These are phyloP conservation scores for Rhizomucor pusillus DNA, from an alignment of 371 early-diverging fungal genomes.

Conservation along the genomic window DNA sequence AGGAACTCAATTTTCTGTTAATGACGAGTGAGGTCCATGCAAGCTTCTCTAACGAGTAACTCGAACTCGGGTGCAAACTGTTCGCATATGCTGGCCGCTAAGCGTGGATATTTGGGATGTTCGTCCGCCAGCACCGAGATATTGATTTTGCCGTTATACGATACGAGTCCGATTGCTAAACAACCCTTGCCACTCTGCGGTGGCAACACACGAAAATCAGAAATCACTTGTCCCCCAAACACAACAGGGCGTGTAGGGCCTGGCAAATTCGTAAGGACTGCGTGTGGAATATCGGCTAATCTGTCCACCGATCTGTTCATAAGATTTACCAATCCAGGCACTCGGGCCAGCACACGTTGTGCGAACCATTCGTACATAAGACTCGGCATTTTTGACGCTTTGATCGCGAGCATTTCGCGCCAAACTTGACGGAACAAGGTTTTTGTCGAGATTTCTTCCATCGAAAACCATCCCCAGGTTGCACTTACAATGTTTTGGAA, in stretches of 20 bases:
- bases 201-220: constrained; percentile 21
- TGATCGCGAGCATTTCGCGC: constrained; percentile 29
- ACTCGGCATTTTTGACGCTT: constrained; percentile 18
- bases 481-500: constrained; percentile 27
- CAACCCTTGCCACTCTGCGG: constrained; percentile 37
- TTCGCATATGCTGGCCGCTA: constrained; percentile 22
- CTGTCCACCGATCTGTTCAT: not conserved
- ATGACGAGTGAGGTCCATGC: constrained; percentile 13
- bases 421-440: constrained; percentile 20
- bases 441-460: constrained; percentile 27
- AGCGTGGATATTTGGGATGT: constrained; percentile 19
- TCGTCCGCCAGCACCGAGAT: constrained; percentile 30
- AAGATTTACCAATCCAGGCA: constrained; percentile 16
- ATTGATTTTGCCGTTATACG: constrained; percentile 29
- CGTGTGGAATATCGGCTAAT: constrained; percentile 24
- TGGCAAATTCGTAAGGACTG: constrained; percentile 35
- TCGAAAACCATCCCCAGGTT: constrained; percentile 35
- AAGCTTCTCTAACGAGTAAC: constrained; percentile 27
- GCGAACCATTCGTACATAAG: constrained; percentile 17
- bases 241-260: constrained; percentile 26
- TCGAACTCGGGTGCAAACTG: constrained; percentile 28
- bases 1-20: too few species aligned
- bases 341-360: constrained; percentile 9
- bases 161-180: constrained; percentile 33
- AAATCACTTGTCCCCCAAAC: constrained; percentile 33